Percentiles rank a stretch among this genome's conserved stretches.
Conservation (phyloP, 192 early-diverging fungal species). For the Mortierella hygrophila region DNA sequence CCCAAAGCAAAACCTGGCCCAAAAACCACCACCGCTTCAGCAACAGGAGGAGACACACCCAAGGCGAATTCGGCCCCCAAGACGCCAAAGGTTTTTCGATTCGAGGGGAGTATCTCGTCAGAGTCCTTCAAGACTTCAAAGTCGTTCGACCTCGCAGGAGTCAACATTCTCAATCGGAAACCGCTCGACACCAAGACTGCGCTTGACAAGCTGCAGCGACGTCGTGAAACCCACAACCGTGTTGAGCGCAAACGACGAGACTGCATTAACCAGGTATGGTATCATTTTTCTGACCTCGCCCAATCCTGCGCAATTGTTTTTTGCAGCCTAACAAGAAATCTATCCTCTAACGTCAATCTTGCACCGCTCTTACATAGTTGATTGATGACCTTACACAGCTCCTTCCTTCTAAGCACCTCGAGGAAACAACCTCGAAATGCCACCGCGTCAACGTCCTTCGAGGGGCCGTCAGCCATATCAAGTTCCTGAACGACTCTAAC, state of each 20-base stretch:
- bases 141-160: constrained; percentile 51
- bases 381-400: constrained; percentile 34
- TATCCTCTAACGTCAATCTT: neutral
- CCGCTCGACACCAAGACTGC: constrained; percentile 29
- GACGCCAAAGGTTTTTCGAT: constrained; percentile 44
- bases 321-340: neutral
- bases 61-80: neutral
- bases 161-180: constrained; percentile 45
- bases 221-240: constrained; percentile 82
- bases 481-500: constrained; percentile 47
- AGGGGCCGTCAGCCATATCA: constrained; percentile 48
- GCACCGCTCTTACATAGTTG: neutral
- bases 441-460: constrained; percentile 50
- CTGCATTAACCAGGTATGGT: constrained; percentile 70
- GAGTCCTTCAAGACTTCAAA: constrained; percentile 50
- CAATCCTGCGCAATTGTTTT: neutral
- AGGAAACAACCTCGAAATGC: constrained; percentile 37
- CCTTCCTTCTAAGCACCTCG: constrained; percentile 26
- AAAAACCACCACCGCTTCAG: constrained; percentile 1
- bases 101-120: constrained; percentile 51
- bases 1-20: constrained; percentile 9
- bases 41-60: neutral
- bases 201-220: constrained; percentile 62
- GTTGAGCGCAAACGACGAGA: constrained; percentile 80
- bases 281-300: neutral